These are phyloP conservation scores for Eremothecium sinecaudum DNA, from an alignment of 1,139 yeast genomes.

Conservation along the genomic window DNA sequence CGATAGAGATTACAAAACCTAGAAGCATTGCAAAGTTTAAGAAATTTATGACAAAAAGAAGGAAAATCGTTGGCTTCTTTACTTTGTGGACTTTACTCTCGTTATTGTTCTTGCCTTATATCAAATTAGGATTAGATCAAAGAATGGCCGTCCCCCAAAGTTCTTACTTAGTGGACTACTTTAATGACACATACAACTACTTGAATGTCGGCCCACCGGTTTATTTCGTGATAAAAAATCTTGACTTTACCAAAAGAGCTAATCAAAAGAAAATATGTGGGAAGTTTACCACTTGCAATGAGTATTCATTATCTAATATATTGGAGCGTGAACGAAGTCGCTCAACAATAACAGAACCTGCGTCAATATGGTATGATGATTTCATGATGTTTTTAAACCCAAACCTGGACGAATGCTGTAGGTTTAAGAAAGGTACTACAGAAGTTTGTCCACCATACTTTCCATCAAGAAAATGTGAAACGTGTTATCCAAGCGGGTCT, in stretches of 20 bases:
- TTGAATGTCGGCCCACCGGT: conserved; percentile 88
- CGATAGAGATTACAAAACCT: conserved; percentile 13
- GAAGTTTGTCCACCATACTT: conserved; percentile 58
- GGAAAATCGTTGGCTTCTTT: conserved; percentile 46
- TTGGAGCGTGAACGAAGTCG: conserved; percentile 78
- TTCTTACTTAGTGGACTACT: conserved; percentile 73
- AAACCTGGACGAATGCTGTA: conserved; percentile 74
- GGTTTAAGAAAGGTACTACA: conserved; percentile 43
- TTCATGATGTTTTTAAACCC: conserved; percentile 84
- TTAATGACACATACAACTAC: conserved; percentile 61
- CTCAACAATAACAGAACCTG: conserved; percentile 65
- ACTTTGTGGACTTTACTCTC: conserved; percentile 58
- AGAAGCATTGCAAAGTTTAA: conserved; percentile 36
- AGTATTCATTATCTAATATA: conserved; percentile 70
- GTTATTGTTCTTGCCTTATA: conserved; percentile 54
- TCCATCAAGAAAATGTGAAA: conserved; percentile 63
- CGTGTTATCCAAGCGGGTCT: conserved; percentile 52
- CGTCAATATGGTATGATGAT: conserved; percentile 90
- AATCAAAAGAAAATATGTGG: conserved; percentile 78
- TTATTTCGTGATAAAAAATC: conserved; percentile 63
- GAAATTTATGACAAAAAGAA: conserved; percentile 47
- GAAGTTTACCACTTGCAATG: conserved; percentile 72
- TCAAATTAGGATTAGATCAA: conserved; percentile 79
- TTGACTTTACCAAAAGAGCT: conserved; percentile 50
- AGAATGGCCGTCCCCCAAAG: conserved; percentile 75